Conservation (phyloP, 176 grass and related monocot species). For the Oryza rufipogon region DNA sequence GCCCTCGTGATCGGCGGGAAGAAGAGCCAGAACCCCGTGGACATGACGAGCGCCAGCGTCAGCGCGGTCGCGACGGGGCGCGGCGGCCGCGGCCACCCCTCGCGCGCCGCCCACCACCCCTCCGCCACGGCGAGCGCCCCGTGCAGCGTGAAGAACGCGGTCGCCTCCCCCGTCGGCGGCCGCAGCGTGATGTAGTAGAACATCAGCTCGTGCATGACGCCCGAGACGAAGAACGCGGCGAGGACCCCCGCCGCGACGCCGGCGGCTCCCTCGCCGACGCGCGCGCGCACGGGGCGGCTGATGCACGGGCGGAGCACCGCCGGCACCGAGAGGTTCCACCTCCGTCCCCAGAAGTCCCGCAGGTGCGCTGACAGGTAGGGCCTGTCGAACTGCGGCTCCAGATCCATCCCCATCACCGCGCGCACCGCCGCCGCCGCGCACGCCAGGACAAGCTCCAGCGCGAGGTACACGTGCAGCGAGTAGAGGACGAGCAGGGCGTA, state of each 20-base stretch:
- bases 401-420: slow-evolving; percentile 42
- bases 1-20: slow-evolving; percentile 59
- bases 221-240: slow-evolving; percentile 61
- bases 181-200: slow-evolving; percentile 68
- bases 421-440: slow-evolving; percentile 27
- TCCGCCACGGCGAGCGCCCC: slow-evolving; percentile 59
- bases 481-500: slow-evolving; percentile 51
- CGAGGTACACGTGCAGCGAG: slow-evolving; percentile 59
- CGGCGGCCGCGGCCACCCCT: slow-evolving; percentile 47
- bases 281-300: slow-evolving; percentile 50
- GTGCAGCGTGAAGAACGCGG: slow-evolving; percentile 67
- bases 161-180: slow-evolving; percentile 58
- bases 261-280: too few relatives aligned
- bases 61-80: slow-evolving; percentile 25
- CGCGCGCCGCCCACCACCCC: slow-evolving; percentile 39
- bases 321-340: slow-evolving; percentile 74
- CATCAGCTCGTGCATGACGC: slow-evolving; percentile 71
- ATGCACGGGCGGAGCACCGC: slow-evolving; percentile 64
- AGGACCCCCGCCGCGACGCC: slow-evolving; percentile 45
- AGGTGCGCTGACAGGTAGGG: slow-evolving; percentile 57
- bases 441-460: slow-evolving; percentile 60
- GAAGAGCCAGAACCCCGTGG: slow-evolving; percentile 65
- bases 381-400: slow-evolving; percentile 76
- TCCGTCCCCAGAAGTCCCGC: slow-evolving; percentile 68
- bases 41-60: slow-evolving; percentile 43